Conservation (phyloP, 1,284 basidiomycete genomes). For the Microstroma glucosiphilum region DNA sequence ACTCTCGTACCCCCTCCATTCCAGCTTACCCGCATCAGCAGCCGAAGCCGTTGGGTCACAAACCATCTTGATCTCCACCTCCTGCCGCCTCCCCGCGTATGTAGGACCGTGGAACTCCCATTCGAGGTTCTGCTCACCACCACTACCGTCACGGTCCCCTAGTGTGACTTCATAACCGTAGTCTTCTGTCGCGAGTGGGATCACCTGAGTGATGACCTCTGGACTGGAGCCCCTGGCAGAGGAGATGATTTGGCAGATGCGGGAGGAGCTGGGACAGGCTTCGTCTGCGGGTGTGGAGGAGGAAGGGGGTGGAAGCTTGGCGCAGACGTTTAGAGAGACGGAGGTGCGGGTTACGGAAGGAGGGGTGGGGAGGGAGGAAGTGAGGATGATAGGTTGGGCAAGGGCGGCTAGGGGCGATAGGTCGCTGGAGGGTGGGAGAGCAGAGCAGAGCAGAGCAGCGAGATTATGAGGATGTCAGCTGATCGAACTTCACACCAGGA, state of each 20-base stretch:
- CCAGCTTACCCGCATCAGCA: background rate
- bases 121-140: constrained; percentile 1
- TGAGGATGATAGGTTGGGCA: background rate
- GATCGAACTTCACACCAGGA: background rate
- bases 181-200: constrained; percentile 1
- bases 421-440: background rate
- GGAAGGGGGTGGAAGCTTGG: background rate
- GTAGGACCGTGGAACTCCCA: background rate
- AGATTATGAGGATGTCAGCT: background rate
- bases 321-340: background rate
- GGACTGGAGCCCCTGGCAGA: background rate
- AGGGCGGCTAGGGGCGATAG: background rate
- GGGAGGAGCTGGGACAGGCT: background rate
- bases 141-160: background rate
- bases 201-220: background rate
- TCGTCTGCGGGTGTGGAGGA: background rate
- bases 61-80: background rate
- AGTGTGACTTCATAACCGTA: background rate
- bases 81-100: background rate
- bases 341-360: background rate
- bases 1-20: background rate
- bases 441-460: background rate
- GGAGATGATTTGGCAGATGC: constrained; percentile 2
- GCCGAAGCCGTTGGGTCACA: background rate
- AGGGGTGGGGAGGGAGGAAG: background rate